Evolutionary conservation across 169 alveolate genomes (phyloP), one percentile per base, ranked within the genome.

Genomic region (Besnoitia besnoiti): DNA sequence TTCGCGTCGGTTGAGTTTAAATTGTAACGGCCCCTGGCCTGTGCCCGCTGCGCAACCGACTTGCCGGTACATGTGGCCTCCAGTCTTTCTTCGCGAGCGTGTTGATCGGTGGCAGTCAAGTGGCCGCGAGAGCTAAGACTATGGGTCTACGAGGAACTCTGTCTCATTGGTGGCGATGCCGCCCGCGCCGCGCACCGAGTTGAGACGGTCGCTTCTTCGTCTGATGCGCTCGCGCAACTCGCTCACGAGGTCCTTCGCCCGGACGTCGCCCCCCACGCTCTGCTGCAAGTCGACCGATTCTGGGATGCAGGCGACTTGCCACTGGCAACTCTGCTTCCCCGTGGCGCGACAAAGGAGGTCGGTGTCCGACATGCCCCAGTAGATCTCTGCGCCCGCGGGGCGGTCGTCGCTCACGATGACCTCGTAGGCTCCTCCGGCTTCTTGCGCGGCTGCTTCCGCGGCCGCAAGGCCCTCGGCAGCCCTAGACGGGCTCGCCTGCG

Each of bases 331-430:
- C 33, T 37, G 59, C 59, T 8, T 77, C 30, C 59, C 61, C 19
- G 37, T 27, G 59, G 59, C n/a, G 19, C 37, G n/a, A 12, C 87
- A 77, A 5, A 77, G 14, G 24, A n/a, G 8, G 8, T 73, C 55
- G 8, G 35, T 37, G n/a, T n/a, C 59, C 3, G 55, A 30, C 49
- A 39, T 37, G 2, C 87, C 87, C 87, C 87, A 77, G 14, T 19
- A 42, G 33, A 77, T 37, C 0, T 27, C 87, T 30, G 50, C 59
- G 7, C 87, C 87, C 16, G 30, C 37, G 8, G 87, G 87, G 3
- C 87, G 49, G n/a, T 77, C 87, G 55, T 77, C 55, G 55, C 87
- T 77, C 33, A 77, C 59, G 59, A 77, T 27, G 50, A 77, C 49
- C 19, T 77, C 87, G 40, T 4, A 44, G 35, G 5, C 87, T 30